These are phyloP conservation scores for Trichosporon faecale DNA, from an alignment of 1,284 basidiomycete genomes.

Conservation along the genomic window DNA sequence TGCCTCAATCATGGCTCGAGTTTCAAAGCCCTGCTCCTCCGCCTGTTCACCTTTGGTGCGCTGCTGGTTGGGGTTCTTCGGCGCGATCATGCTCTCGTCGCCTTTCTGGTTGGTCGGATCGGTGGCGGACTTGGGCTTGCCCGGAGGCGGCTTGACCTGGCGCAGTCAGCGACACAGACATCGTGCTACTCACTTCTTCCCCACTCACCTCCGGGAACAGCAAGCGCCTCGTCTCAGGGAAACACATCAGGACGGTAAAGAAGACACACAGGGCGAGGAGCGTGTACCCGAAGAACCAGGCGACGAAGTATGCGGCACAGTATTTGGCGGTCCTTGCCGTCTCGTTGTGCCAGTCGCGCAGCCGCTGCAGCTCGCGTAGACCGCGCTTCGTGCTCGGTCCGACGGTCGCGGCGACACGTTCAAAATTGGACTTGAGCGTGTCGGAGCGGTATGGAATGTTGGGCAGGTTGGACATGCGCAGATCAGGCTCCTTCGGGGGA, in stretches of 20 bases:
- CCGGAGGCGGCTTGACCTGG: background rate
- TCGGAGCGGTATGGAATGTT: constrained; percentile 48
- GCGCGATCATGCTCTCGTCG: constrained; percentile 51
- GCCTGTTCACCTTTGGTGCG: constrained; percentile 52
- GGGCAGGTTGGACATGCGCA: constrained; percentile 12
- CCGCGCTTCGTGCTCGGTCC: constrained; percentile 56
- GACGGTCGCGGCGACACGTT: constrained; percentile 57
- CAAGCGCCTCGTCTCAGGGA: constrained; percentile 53
- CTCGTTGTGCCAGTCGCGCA: constrained; percentile 58
- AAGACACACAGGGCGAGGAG: constrained; percentile 51
- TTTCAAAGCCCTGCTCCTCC: constrained; percentile 55
- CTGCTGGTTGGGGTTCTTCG: constrained; percentile 31
- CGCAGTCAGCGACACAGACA: background rate
- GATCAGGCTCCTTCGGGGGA: constrained; percentile 47
- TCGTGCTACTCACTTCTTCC: background rate
- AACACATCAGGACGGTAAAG: constrained; percentile 54
- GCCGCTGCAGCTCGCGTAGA: constrained; percentile 55
- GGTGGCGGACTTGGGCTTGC: background rate
- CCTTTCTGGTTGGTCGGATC: constrained; percentile 38
- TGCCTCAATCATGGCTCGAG: constrained; percentile 47
- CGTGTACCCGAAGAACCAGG: constrained; percentile 55
- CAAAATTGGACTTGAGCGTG: constrained; percentile 55
- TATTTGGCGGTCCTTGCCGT: constrained; percentile 53
- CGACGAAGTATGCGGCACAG: constrained; percentile 53
- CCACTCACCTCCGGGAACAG: constrained; percentile 57